These are phyloP conservation scores for Candida tropicalis DNA, from an alignment of 1,139 yeast genomes.

Conservation along the genomic window DNA sequence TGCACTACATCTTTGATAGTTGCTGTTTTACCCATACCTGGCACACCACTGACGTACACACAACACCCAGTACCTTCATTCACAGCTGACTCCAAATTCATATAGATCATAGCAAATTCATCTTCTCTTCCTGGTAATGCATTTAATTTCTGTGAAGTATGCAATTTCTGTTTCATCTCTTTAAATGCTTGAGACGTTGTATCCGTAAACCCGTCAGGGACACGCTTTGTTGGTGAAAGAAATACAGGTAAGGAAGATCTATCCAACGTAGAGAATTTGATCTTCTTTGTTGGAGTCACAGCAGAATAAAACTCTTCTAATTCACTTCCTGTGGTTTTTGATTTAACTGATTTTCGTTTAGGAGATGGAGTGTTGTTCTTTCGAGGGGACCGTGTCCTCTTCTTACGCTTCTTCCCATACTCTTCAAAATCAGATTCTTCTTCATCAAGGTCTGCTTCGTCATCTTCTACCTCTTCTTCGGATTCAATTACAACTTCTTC, in stretches of 20 bases:
- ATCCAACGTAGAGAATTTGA: constrained; percentile 13
- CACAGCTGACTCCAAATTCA: constrained; percentile 76
- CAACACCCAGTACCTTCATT: constrained; percentile 78
- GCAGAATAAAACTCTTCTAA: constrained; percentile 14
- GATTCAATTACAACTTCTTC: neutral
- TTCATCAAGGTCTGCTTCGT: neutral
- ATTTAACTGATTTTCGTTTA: constrained; percentile 8
- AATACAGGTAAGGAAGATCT: constrained; percentile 23
- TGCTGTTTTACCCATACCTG: constrained; percentile 97
- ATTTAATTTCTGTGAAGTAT: constrained; percentile 63
- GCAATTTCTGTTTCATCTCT: constrained; percentile 60
- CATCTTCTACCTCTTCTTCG: constrained; percentile 5
- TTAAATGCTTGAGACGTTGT: constrained; percentile 47
- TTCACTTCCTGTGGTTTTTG: constrained; percentile 7
- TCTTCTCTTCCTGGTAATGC: constrained; percentile 86
- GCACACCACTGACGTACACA: constrained; percentile 91
- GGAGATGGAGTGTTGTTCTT: constrained; percentile 10
- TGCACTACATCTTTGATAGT: constrained; percentile 85
- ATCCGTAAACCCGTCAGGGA: constrained; percentile 31
- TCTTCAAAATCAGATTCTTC: neutral
- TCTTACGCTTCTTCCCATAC: constrained; percentile 1
- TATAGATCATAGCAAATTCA: constrained; percentile 75
- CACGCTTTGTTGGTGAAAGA: constrained; percentile 31
- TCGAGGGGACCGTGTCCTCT: constrained; percentile 4
- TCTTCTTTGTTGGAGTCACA: constrained; percentile 17